phyloP scores from a whole-genome alignment of 768 basidiomycete genomes.

The Multifurca ochricompacta region DNA sequence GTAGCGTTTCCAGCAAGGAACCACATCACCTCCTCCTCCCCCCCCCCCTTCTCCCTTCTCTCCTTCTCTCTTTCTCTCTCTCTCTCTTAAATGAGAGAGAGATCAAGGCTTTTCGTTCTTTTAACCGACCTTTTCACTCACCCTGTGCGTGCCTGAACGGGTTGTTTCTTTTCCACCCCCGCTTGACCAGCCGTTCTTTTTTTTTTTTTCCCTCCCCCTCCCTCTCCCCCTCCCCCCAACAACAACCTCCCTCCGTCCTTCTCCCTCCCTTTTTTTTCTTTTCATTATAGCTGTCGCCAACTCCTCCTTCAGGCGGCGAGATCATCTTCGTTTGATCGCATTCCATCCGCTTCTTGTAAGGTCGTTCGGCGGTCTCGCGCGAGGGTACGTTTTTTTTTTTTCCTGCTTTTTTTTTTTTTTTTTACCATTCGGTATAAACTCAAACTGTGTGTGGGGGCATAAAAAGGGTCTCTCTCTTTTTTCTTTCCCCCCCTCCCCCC shows the following conservation, averaged over 20 bases:
- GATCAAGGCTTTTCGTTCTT: neutral
- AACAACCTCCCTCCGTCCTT: no score
- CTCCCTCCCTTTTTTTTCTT: neutral
- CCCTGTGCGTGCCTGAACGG: neutral
- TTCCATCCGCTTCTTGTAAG: constrained; percentile 38
- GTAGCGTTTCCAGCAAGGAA: no score
- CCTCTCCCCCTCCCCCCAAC: no score
- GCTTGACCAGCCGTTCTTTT: no score
- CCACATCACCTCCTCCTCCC: no score
- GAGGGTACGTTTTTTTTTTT: constrained; percentile 20
- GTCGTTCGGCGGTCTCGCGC: constrained; percentile 32
- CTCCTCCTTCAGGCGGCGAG: constrained; percentile 23
- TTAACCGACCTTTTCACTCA: constrained; percentile 2
- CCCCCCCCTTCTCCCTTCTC: neutral
- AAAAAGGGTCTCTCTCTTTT: no score
- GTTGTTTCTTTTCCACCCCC: neutral
- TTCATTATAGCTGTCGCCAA: constrained; percentile 4
- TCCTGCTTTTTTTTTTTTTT: neutral
- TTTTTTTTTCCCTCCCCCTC: no score
- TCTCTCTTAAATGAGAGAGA: no score
- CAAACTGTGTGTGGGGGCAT: neutral
- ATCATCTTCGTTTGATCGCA: constrained; percentile 28
- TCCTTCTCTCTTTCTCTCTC: neutral
- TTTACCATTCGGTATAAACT: neutral
- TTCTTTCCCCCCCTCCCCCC: neutral